Base-by-base conservation (phyloP, 352 stramenopile genomes). In the Pythium angustatum region DNA sequence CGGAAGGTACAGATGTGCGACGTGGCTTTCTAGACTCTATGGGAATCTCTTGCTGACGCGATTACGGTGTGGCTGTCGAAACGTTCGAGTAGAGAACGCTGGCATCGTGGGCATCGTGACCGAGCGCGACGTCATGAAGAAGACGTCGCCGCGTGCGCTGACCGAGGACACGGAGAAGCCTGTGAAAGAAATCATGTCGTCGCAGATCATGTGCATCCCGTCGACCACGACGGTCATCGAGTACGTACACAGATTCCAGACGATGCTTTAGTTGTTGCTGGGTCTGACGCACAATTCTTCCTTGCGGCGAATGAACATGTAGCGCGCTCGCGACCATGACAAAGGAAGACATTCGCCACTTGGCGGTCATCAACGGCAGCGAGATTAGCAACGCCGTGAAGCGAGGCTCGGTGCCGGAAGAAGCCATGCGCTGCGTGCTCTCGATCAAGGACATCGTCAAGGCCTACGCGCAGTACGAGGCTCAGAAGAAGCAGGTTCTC, bases 401-500 rank as follows among this genome's bases (percentile, higher is more conserved):
- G 73, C 83, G 85, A 58, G 82, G 83, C 17, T 88, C 76, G 0
- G 85, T 94, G 15, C 85, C 85, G 3, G 81, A 90, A 53, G 85
- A 94, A 50, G 83, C 87, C 40, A 94, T 94, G 85, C 81, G 85
- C 9, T 91, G 83, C 48, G 85, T 94, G 43, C 68, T 94, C 17
- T 94, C 85, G 21, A 92, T 94, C 68, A 94, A 88, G 67, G 85
- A 93, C 34, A 93, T 93, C 51, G 71, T 93, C 34, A 87, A 87
- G 72, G 83, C 83, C 7, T 93, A 87, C 55, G 71, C 81, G 6
- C 69, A 85, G 34, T 91, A 85, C 59, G 80, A 93, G 43, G 69
- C 76, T 5, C 66, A 84, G 31, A 90, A 89, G 68, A 87, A 76
- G 53, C 26, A 65, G 45, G 22, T 50, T 5, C 53, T 62, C 19